Evolutionary conservation across 768 basidiomycete species (phyloP).

Genomic region (Suillus hirtellus): DNA sequence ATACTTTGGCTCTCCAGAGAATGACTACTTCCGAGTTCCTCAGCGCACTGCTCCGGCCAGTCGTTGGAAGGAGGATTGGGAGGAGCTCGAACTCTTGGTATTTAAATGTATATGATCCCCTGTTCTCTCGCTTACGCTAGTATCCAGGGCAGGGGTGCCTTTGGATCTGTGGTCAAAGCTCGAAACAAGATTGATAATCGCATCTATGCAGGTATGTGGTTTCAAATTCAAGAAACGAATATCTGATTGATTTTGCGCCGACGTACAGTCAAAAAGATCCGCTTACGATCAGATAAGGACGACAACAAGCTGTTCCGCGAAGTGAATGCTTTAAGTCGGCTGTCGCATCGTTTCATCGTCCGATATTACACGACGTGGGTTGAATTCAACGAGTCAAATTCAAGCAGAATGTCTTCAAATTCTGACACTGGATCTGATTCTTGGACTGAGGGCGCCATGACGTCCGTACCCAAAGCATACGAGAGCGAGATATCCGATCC

Average conservation of each 20-base stretch:
- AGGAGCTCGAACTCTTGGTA: constrained; percentile 85
- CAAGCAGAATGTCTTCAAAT: constrained; percentile 49
- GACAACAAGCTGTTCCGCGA: constrained; percentile 90
- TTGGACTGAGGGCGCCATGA: constrained; percentile 49
- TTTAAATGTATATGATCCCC: constrained; percentile 18
- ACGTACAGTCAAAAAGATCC: constrained; percentile 80
- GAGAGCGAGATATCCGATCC: constrained; percentile 52
- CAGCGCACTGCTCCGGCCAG: constrained; percentile 54
- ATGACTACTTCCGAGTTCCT: constrained; percentile 54
- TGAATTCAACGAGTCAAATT: constrained; percentile 60
- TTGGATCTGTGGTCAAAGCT: constrained; percentile 95
- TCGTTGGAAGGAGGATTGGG: constrained; percentile 93
- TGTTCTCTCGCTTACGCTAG: constrained; percentile 1
- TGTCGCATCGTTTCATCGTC: constrained; percentile 89
- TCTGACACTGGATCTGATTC: constrained; percentile 39
- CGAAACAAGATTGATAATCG: constrained; percentile 83
- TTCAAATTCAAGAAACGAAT: not conserved
- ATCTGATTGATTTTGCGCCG: constrained; percentile 6
- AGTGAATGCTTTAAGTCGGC: constrained; percentile 82
- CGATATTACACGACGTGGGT: constrained; percentile 92
- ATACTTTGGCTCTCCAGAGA: constrained; percentile 59
- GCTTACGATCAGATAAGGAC: constrained; percentile 72
- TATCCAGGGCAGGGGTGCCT: constrained; percentile 79
- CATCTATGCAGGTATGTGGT: constrained; percentile 71
- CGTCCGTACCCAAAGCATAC: constrained; percentile 51